Base-by-base conservation (phyloP, 2,329 filamentous ascomycete genomes). In the Aureobasidium sp. region DNA sequence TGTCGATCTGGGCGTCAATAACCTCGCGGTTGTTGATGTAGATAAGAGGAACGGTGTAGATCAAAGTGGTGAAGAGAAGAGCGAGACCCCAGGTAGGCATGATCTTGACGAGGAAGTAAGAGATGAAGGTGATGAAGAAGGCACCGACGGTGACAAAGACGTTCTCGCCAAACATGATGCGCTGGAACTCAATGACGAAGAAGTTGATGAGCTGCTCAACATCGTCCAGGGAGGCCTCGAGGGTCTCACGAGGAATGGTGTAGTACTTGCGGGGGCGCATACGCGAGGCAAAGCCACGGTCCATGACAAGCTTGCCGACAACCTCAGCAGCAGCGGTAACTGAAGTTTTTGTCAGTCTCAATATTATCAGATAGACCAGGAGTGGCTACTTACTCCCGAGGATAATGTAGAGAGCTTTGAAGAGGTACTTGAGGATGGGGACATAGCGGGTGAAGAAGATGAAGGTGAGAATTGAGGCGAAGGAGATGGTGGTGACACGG, bases 181-280 rank as follows among this genome's bases (percentile, higher is more conserved):
- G 81, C 77, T 87, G 85, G 71, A 84, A 83, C 71, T 87, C 85
- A 65, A 87, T 86, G 67, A 87, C 79, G 74, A 87, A 84, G 76
- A 87, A 87, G 77, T 87, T 86, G 75, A 84, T 78, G 60, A 87
- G 76, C 74, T 87, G 84, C 72, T 85, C 83, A 15, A 85, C 71
- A 71, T 87, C 85, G 66, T 85, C 84, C 53, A 85, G 75, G 26
- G 84, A 74, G 63, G 79, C 81, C 72, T 87, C 84, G 39, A 86
- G 77, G 53, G 82, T 83, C 68, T 86, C 84, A 71, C 84, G 84
- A 39, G 84, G 83, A 63, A 87, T 81, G 53, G 81, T 85, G 76
- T 85, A 87, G 79, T 87, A 87, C 71, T 82, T 82, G 70, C 79
- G 80, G 27, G 85, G 85, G 63, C 85, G 79, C 75, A 87, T 81